Percentiles rank a stretch among this genome's conserved stretches.
These are phyloP conservation scores for Aspergillus fumigatus DNA, from an alignment of 2,329 filamentous ascomycete species.

Conservation along the genomic window DNA sequence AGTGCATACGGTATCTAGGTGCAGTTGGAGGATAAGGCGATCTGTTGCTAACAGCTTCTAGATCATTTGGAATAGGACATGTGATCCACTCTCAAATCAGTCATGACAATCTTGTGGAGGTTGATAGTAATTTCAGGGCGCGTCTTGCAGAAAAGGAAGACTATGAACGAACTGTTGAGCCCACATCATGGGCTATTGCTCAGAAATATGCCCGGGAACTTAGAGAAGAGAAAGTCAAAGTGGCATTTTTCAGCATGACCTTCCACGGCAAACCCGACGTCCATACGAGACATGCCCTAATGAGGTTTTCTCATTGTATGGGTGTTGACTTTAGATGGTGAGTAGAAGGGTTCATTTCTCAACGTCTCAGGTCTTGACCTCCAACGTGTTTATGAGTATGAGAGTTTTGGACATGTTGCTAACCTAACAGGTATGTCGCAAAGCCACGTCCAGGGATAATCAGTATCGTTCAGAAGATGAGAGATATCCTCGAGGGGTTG, in stretches of 20 bases:
- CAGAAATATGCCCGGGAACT: conserved; percentile 58
- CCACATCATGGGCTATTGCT: conserved; percentile 59
- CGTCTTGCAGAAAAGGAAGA: conserved; percentile 51
- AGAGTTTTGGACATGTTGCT: background rate
- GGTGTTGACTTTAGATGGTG: conserved; percentile 68
- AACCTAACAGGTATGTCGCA: conserved; percentile 54
- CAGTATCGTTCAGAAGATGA: conserved; percentile 75
- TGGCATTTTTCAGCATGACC: conserved; percentile 72
- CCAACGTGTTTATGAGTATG: no score
- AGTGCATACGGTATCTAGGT: conserved; percentile 58
- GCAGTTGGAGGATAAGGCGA: background rate
- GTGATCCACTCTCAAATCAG: conserved; percentile 61
- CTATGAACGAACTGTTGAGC: conserved; percentile 56
- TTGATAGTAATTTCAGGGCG: conserved; percentile 59
- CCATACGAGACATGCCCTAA: conserved; percentile 69
- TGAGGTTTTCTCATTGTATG: conserved; percentile 61
- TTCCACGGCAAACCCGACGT: conserved; percentile 72
- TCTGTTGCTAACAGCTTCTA: conserved; percentile 24
- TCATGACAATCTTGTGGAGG: conserved; percentile 61
- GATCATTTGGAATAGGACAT: conserved; percentile 66
- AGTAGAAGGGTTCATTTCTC: conserved; percentile 22
- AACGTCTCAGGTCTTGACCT: no score
- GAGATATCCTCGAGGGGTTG: conserved; percentile 79
- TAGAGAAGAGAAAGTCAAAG: conserved; percentile 57
- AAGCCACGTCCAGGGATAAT: conserved; percentile 73